Base-by-base conservation (phyloP, 495 filamentous ascomycete species). In the Lindgomyces ingoldianus region DNA sequence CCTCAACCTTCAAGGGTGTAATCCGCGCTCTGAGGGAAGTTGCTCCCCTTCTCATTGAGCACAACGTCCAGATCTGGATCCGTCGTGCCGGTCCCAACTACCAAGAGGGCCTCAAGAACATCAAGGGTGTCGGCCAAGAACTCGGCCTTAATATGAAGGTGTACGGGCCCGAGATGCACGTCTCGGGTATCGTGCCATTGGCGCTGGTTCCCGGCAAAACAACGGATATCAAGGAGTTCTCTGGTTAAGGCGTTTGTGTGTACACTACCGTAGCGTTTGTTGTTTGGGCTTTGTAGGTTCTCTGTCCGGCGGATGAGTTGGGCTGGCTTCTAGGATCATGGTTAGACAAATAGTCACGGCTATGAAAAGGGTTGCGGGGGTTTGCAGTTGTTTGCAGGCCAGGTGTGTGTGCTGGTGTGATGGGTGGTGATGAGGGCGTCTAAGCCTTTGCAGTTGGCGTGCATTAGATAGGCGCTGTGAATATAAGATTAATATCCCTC, bases 51-150 rank as follows among this genome's bases (percentile, higher is more conserved):
- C 84, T 99, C 60, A 86, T 86, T 76, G 95, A 98, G 85, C 94
- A 99, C 88, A 95, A 95, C 72, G 91, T 94, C 62, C 89, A 96
- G 78, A 97, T 99, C 83, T 99, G 95, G 95, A 91, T 99, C 72
- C 91, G 94, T 73, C 94, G 94, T 83, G 94, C 94, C 49, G 94
- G 94, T 63, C 94, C 94, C 78, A 99, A 99, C 83, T 99, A 95
- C 84, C 94, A 99, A 79, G 94, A 99, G 81, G 94, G 94, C 81
- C 86, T 99, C 63, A 96, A 96, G 84, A 99, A 98, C 84, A 96
- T 99, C 84, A 97, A 98, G 85, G 84, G 88, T 46, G 93, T 95
- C 54, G 93, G 91, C 41, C 84, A 91, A 73, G 94, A 98, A 80
- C 85, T 99, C 33, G 90, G 89, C 70, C 83, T 99, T 33, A 81